Percentiles rank a stretch among this genome's conserved stretches.
Conservation (phyloP, 257 asterid genomes). For the Plantago major region DNA sequence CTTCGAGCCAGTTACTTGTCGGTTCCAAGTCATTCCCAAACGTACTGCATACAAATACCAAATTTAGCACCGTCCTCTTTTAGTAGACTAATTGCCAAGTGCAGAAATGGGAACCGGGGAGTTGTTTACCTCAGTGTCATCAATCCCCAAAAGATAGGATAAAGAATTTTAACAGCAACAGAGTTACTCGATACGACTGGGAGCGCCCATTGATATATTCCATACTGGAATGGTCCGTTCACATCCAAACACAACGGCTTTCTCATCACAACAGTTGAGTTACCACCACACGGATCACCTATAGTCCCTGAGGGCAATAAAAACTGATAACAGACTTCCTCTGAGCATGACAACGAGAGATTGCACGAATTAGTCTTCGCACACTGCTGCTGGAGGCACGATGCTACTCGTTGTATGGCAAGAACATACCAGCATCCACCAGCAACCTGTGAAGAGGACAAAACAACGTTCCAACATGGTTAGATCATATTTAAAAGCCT, state of each 20-base stretch:
- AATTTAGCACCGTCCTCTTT: not conserved
- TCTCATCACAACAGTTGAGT: constrained; percentile 31
- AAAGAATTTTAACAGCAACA: constrained; percentile 70
- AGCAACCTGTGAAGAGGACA: constrained; percentile 49
- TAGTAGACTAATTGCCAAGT: no score
- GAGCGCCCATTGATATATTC: constrained; percentile 86
- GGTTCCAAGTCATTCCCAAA: constrained; percentile 92
- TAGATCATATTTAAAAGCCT: no score
- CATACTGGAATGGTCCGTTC: constrained; percentile 72
- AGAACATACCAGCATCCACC: constrained; percentile 99
- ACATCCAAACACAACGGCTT: constrained; percentile 62
- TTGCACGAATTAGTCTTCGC: constrained; percentile 33
- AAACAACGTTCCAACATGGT: not conserved
- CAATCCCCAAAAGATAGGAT: constrained; percentile 94
- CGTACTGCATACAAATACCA: constrained; percentile 49
- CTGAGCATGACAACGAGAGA: constrained; percentile 62
- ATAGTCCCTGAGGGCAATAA: constrained; percentile 38
- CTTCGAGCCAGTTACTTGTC: constrained; percentile 79
- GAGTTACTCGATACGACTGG: constrained; percentile 85
- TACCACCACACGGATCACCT: constrained; percentile 58
- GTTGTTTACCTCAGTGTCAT: constrained; percentile 75
- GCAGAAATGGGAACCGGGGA: not conserved
- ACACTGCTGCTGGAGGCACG: constrained; percentile 75
- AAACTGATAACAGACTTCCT: constrained; percentile 74
- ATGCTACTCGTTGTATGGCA: constrained; percentile 74